phyloP scores from a whole-genome alignment of 2,329 filamentous ascomycete species.

The Microsporum canis region DNA sequence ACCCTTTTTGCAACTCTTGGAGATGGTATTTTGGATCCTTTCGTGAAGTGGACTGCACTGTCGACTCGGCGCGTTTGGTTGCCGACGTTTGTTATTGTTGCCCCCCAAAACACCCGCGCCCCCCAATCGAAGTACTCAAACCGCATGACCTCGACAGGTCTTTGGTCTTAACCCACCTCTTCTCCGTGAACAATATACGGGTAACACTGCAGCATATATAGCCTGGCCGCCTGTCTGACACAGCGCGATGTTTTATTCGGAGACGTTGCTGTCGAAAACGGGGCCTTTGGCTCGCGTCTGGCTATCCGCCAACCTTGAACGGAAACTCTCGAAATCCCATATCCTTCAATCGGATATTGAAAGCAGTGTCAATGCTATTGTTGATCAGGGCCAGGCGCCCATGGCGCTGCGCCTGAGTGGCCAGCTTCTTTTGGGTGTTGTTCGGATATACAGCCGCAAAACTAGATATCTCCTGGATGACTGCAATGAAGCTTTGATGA shows the following conservation, averaged over 20 bases:
- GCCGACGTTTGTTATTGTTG: neutral
- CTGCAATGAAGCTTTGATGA: constrained; percentile 92
- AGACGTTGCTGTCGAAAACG: constrained; percentile 89
- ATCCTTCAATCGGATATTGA: constrained; percentile 91
- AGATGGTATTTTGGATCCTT: neutral
- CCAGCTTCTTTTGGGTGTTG: constrained; percentile 87
- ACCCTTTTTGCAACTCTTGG: neutral
- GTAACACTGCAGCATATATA: neutral
- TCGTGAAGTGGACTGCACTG: neutral
- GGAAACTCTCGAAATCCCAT: constrained; percentile 94
- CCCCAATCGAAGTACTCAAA: neutral
- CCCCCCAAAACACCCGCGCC: neutral
- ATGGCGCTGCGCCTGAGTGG: constrained; percentile 90
- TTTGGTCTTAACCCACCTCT: neutral
- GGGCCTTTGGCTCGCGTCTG: constrained; percentile 95
- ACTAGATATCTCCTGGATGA: constrained; percentile 92
- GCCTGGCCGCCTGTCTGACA: neutral
- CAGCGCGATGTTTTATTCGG: constrained; percentile 84
- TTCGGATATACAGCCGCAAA: constrained; percentile 95
- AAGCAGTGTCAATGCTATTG: constrained; percentile 89
- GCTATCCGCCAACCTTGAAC: constrained; percentile 95
- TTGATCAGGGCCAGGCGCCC: constrained; percentile 81
- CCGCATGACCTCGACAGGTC: neutral
- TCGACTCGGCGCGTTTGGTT: neutral
- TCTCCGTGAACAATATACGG: neutral